These are phyloP conservation scores for Mycocentrospora acerina DNA, from an alignment of 2,329 filamentous ascomycete genomes.

Conservation along the genomic window DNA sequence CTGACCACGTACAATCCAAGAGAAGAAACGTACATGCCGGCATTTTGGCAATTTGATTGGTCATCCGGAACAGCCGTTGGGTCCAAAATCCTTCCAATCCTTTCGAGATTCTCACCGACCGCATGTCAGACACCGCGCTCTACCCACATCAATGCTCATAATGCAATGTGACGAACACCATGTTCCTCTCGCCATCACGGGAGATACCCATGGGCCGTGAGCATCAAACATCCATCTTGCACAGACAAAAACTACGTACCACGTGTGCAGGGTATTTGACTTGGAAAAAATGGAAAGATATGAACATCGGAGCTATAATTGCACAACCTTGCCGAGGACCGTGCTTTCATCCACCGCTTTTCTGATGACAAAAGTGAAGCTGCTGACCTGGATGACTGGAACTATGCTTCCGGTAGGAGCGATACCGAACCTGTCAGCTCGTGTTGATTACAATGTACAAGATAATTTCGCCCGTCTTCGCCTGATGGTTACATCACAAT, in stretches of 20 bases:
- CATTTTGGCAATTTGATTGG: constrained; percentile 13
- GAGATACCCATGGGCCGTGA: constrained; percentile 7
- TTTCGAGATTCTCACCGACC: constrained; percentile 5
- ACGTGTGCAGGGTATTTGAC: neutral
- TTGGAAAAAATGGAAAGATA: neutral
- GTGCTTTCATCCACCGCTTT: too few relatives aligned
- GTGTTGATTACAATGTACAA: too few relatives aligned
- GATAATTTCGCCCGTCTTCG: too few relatives aligned
- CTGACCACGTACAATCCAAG: too few relatives aligned
- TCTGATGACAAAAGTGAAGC: too few relatives aligned
- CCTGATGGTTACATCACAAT: too few relatives aligned
- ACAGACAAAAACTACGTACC: neutral
- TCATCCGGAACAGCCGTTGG: constrained; percentile 20
- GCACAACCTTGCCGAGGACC: too few relatives aligned
- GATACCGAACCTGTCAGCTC: too few relatives aligned
- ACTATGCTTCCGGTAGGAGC: neutral
- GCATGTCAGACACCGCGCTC: constrained; percentile 1
- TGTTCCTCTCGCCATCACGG: constrained; percentile 1
- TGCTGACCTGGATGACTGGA: neutral
- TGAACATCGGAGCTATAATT: too few relatives aligned
- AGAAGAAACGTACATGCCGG: too few relatives aligned
- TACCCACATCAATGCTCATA: neutral
- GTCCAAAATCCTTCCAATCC: constrained; percentile 17
- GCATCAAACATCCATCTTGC: constrained; percentile 4
- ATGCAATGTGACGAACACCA: constrained; percentile 3